Conservation (phyloP, 768 basidiomycete species). For the Mycena indigotica region DNA sequence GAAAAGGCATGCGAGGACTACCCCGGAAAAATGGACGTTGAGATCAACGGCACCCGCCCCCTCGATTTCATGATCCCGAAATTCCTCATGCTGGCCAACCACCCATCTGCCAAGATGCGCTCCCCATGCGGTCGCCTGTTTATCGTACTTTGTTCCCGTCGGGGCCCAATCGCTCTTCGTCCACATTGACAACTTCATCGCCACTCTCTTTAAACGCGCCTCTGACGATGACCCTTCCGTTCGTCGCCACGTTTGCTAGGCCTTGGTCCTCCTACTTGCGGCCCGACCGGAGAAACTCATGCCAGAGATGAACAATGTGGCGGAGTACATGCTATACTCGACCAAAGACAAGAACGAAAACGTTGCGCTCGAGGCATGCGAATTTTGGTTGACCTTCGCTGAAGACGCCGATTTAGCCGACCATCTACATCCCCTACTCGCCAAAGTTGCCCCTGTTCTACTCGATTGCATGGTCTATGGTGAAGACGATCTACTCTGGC, state of each 20-base stretch:
- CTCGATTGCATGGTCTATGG: constrained; percentile 97
- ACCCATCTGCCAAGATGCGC: constrained; percentile 86
- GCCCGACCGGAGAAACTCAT: constrained; percentile 94
- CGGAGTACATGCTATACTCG: constrained; percentile 98
- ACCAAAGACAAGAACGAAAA: constrained; percentile 97
- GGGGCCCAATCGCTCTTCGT: constrained; percentile 83
- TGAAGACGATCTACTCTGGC: constrained; percentile 92
- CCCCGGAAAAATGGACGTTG: constrained; percentile 91
- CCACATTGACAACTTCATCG: constrained; percentile 93
- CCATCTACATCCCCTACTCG: constrained; percentile 82
- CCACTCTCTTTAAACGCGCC: constrained; percentile 91
- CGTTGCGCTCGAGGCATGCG: constrained; percentile 96
- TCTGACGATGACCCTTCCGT: constrained; percentile 93
- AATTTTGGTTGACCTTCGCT: constrained; percentile 99
- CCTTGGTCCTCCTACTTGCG: constrained; percentile 89
- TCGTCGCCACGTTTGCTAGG: constrained; percentile 93
- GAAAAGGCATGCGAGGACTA: constrained; percentile 98
- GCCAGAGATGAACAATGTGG: constrained; percentile 93
- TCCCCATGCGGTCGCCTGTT: constrained; percentile 91
- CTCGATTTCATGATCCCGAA: constrained; percentile 97
- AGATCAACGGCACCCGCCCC: constrained; percentile 89
- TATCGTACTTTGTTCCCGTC: constrained; percentile 91
- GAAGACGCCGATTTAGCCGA: constrained; percentile 88
- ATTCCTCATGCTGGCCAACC: constrained; percentile 86
- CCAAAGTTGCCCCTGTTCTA: constrained; percentile 92